Base-by-base conservation (phyloP, 306 rosid genomes). In the Astragalus membranaceus region DNA sequence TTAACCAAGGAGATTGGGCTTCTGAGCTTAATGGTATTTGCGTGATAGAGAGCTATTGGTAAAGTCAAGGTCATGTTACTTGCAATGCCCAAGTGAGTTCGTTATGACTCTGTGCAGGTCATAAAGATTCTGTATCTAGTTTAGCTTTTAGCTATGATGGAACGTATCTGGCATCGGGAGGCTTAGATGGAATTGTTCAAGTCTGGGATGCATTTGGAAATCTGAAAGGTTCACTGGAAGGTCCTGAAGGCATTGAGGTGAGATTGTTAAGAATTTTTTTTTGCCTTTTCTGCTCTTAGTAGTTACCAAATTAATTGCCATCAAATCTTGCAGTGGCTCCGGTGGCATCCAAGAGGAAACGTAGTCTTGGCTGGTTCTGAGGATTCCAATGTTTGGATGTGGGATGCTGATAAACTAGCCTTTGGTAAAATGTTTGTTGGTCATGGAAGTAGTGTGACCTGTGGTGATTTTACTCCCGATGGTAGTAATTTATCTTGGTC, bases 401-500 rank as follows among this genome's bases (percentile, higher is more conserved):
- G 99, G 97, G 87, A 94, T 84, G 85, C 88, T 11, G 90, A 88
- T 74, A 84, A 14, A 48, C 85, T 76, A 6, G 73, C 78, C 72
- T 83, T 74, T 69, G 87, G 84, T 68, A 82, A 85, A 54, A 76
- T 79, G 64, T 91, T 88, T 84, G 48, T 82, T 36, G 99, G 99
- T 64, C 99, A 94, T 65, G 90, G 84, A 23, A 60, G 79, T n/a
- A 84, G 80, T 30, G 99, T 94, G 70, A 87, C 88, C 17, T 94
- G 97, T 57, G 97, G 99, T 64, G 95, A 91, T 75, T 94, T 94
- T 81, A 94, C 99, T 62, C 99, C 92, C 8, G 95, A 94, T 89
- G 99, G 97, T 91, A 88, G 46, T 66, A 0, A 49, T 50, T 67
- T 32, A 74, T 78, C 77, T 79, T 80, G 62, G 37, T 56, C 75